Conservation (phyloP, 768 basidiomycete genomes). For the Russula brevipes region DNA sequence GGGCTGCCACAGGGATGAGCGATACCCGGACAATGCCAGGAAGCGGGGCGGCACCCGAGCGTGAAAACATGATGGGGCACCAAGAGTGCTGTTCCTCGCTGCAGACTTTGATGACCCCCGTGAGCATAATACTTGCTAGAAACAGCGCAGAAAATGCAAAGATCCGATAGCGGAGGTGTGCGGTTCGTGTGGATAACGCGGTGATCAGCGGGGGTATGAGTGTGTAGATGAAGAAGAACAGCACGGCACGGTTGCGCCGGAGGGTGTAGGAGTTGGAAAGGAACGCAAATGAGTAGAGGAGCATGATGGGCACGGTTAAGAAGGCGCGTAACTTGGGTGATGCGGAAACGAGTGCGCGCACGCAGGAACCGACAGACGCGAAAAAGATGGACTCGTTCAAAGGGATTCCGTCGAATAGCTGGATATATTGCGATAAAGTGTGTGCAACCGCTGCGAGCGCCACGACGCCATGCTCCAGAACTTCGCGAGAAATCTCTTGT, state of each 20-base stretch:
- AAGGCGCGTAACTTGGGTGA: too few relatives aligned
- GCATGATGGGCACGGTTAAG: too few relatives aligned
- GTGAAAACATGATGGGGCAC: constrained; percentile 83
- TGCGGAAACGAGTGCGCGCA: too few relatives aligned
- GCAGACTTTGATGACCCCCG: constrained; percentile 80
- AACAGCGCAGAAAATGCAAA: constrained; percentile 67
- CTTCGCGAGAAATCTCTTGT: too few relatives aligned
- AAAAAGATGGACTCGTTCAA: constrained; percentile 13
- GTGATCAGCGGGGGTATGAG: constrained; percentile 54
- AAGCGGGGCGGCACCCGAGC: constrained; percentile 61
- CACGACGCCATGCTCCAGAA: background rate
- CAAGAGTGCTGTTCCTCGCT: constrained; percentile 91
- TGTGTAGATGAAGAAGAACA: constrained; percentile 66
- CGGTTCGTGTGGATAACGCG: constrained; percentile 63
- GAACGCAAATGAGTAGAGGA: too few relatives aligned
- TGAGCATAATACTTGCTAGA: constrained; percentile 64
- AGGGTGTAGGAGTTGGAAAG: constrained; percentile 83
- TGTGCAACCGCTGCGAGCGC: constrained; percentile 5
- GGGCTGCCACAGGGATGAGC: constrained; percentile 51
- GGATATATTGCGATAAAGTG: background rate
- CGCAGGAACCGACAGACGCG: constrained; percentile 27
- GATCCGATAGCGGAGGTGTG: constrained; percentile 68
- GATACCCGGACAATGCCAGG: constrained; percentile 54
- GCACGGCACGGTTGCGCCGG: constrained; percentile 87
- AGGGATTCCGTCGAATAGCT: constrained; percentile 26